phyloP scores from a whole-genome alignment of 2,329 filamentous ascomycete species.

The Pseudogymnoascus sp. region DNA sequence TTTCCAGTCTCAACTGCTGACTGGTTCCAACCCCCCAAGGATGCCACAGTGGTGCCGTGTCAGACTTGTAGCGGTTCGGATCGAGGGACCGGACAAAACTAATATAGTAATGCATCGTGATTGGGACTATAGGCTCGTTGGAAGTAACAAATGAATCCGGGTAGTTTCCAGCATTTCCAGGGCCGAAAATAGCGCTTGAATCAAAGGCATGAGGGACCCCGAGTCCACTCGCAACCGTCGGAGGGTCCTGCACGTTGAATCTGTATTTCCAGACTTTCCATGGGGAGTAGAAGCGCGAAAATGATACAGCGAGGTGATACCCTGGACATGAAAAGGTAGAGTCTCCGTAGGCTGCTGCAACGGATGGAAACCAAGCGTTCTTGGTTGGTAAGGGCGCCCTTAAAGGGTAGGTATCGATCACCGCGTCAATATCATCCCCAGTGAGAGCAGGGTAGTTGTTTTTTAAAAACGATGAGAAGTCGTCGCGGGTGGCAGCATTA shows the following conservation, averaged over 20 bases:
- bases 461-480: constrained; percentile 25
- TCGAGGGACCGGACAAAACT: constrained; percentile 34
- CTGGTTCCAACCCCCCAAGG: not conserved
- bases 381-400: constrained; percentile 21
- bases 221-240: constrained; percentile 28
- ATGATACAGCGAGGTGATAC: constrained; percentile 20
- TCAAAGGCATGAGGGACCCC: constrained; percentile 30
- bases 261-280: constrained; percentile 27
- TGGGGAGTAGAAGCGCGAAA: not conserved
- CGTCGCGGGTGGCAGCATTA: not conserved
- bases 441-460: constrained; percentile 28
- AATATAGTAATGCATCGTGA: constrained; percentile 33
- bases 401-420: constrained; percentile 24
- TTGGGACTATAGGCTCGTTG: constrained; percentile 17
- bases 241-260: constrained; percentile 35
- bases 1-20: constrained; percentile 16
- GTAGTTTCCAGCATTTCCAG: constrained; percentile 20
- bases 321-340: constrained; percentile 39
- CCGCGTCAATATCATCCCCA: constrained; percentile 16
- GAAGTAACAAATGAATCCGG: constrained; percentile 28
- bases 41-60: constrained; percentile 19
- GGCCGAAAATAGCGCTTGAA: constrained; percentile 29
- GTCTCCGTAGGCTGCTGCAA: constrained; percentile 34
- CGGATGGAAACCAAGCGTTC: constrained; percentile 29
- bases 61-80: constrained; percentile 29